phyloP scores from a whole-genome alignment of 1,139 yeast species.

The Blastobotrys capitulatus region DNA sequence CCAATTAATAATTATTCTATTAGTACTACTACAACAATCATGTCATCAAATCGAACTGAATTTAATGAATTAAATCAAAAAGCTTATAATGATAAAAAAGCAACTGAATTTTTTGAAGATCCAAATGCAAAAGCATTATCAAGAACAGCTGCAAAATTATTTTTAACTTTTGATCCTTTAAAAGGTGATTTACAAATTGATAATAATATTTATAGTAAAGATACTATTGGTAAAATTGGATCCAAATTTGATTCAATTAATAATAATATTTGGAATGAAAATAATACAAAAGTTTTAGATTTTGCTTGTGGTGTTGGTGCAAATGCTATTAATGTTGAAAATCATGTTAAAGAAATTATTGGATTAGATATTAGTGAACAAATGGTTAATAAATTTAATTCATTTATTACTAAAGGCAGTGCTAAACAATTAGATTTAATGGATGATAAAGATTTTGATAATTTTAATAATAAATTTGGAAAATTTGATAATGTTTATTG shows the following conservation, averaged over 20 bases:
- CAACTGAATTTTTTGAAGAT: slow-evolving; percentile 12
- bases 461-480: not conserved
- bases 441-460: not conserved
- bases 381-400: slow-evolving; percentile 16
- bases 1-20: not conserved
- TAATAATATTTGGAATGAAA: not conserved
- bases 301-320: slow-evolving; percentile 32
- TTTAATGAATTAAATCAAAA: slow-evolving; percentile 8
- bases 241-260: not conserved
- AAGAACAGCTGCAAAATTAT: not conserved
- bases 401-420: not conserved
- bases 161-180: slow-evolving; percentile 3
- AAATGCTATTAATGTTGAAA: slow-evolving; percentile 22
- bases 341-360: slow-evolving; percentile 21
- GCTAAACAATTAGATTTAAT: slow-evolving; percentile 2
- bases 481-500: slow-evolving; percentile 27
- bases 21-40: not conserved
- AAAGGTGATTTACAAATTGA: slow-evolving; percentile 2
- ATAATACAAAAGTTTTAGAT: slow-evolving; percentile 21
- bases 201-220: not conserved
- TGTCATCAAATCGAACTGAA: not conserved
- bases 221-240: not conserved
- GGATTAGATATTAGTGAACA: slow-evolving; percentile 28
- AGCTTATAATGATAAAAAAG: slow-evolving; percentile 7
- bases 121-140: slow-evolving; percentile 2